Percentiles rank a stretch among this genome's conserved stretches.
Evolutionary conservation across 768 basidiomycete genomes (phyloP).

Genomic region (Termitomyces sp.): DNA sequence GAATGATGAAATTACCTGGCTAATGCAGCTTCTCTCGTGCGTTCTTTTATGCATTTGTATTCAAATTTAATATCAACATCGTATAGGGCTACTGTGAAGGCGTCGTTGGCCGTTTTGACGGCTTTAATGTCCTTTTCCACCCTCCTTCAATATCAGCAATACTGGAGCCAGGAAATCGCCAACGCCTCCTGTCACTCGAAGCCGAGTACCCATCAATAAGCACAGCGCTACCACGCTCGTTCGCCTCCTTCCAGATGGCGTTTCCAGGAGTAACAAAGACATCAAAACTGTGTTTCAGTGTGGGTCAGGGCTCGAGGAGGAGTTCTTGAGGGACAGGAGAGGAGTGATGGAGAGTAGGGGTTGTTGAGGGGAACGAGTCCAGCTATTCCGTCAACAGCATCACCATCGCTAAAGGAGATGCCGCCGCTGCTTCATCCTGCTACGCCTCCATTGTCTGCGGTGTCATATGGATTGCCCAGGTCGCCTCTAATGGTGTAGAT

Average conservation of each 20-base stretch:
- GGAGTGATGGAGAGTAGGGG: conserved; percentile 1
- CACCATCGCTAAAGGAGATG: neutral
- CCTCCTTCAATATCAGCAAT: conserved; percentile 30
- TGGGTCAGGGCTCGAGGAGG: neutral
- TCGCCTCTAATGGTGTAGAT: neutral
- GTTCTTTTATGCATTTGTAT: conserved; percentile 22
- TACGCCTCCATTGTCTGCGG: neutral
- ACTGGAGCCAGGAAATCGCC: conserved; percentile 21
- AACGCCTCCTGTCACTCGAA: neutral
- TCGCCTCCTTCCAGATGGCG: neutral
- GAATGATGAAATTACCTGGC: conserved; percentile 77
- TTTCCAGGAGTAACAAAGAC: neutral
- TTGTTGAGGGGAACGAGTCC: neutral
- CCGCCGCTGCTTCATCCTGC: neutral
- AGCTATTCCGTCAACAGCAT: neutral
- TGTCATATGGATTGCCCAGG: neutral
- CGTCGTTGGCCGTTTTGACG: conserved; percentile 74
- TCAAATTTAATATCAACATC: neutral
- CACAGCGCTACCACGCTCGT: conserved; percentile 3
- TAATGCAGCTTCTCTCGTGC: conserved; percentile 72
- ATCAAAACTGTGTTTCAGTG: neutral
- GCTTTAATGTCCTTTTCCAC: conserved; percentile 62
- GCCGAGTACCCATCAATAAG: conserved; percentile 11
- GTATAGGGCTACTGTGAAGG: conserved; percentile 82
- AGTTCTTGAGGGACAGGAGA: neutral